Percentiles rank a stretch among this genome's conserved stretches.
Evolutionary conservation across 441 rosid species (phyloP).

Genomic region (Erysimum cheiri): DNA sequence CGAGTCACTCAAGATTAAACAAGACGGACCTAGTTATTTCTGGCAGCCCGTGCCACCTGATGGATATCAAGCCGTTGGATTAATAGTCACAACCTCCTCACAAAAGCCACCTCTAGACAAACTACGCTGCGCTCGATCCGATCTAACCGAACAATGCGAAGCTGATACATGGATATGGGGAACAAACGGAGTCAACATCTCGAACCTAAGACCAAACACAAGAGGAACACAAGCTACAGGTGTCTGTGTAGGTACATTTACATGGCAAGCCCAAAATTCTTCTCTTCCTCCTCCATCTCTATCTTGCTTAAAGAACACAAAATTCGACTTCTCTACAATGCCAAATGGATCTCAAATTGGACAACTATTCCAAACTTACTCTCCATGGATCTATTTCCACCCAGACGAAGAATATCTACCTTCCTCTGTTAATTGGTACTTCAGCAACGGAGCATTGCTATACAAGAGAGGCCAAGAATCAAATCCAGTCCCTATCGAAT

Average conservation of each 20-base stretch:
- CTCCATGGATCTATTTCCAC: constrained; percentile 77
- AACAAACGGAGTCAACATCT: constrained; percentile 50
- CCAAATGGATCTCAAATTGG: constrained; percentile 63
- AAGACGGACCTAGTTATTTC: constrained; percentile 63
- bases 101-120: constrained; percentile 72
- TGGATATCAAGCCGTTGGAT: constrained; percentile 72
- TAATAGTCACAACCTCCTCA: constrained; percentile 61
- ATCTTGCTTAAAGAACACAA: constrained; percentile 68
- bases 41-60: constrained; percentile 76
- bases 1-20: constrained; percentile 61
- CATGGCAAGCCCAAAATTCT: constrained; percentile 42
- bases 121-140: constrained; percentile 71
- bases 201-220: constrained; percentile 50
- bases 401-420: constrained; percentile 77
- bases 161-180: constrained; percentile 70
- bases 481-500: constrained; percentile 53
- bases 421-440: constrained; percentile 77
- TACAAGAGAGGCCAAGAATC: constrained; percentile 70
- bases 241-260: constrained; percentile 65
- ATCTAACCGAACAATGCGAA: constrained; percentile 67
- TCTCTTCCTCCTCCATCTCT: constrained; percentile 26
- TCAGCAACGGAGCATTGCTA: constrained; percentile 68
- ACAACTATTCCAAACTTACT: constrained; percentile 54
- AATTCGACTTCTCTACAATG: constrained; percentile 54
- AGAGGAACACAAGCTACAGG: constrained; percentile 60